Percentiles rank a stretch among this genome's conserved stretches.
Evolutionary conservation across 2,329 filamentous ascomycete species (phyloP).

Genomic region (Bimuria novae-zelandiae): DNA sequence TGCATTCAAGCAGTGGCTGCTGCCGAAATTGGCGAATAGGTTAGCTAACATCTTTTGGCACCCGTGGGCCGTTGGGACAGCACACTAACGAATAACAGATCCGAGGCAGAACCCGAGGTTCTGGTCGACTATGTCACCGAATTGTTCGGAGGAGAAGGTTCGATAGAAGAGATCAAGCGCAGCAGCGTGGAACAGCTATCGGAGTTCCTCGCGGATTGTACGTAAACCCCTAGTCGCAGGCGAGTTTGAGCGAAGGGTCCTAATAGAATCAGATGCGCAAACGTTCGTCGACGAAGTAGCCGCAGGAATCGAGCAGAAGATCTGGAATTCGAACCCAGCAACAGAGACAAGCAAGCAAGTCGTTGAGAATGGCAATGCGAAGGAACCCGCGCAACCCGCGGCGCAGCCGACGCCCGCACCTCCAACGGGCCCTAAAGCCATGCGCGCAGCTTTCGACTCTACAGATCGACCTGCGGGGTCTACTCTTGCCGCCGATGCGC

Average conservation of each 20-base stretch:
- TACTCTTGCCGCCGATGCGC: neutral
- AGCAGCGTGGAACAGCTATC: conserved; percentile 73
- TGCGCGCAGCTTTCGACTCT: neutral
- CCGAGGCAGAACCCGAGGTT: conserved; percentile 79
- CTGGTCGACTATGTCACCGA: conserved; percentile 85
- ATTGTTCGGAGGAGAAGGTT: conserved; percentile 71
- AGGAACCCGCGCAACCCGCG: conserved; percentile 21
- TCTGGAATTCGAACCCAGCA: conserved; percentile 27
- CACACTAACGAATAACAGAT: conserved; percentile 53
- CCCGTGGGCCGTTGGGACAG: too few species aligned
- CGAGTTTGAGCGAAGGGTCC: neutral
- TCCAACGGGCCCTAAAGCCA: neutral
- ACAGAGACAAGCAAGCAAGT: conserved; percentile 24
- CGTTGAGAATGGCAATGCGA: conserved; percentile 34
- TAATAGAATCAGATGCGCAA: conserved; percentile 54
- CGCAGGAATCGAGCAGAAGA: conserved; percentile 62
- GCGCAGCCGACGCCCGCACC: conserved; percentile 19
- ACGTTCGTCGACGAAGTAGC: conserved; percentile 75
- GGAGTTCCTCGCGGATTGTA: conserved; percentile 75
- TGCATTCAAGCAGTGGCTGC: conserved; percentile 75
- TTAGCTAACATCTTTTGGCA: too few species aligned
- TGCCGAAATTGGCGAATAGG: conserved; percentile 77
- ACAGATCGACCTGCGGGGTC: neutral
- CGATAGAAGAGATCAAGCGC: conserved; percentile 65
- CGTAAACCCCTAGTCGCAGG: conserved; percentile 21